Evolutionary conservation across 2,329 filamentous ascomycete genomes (phyloP).

Genomic region (Diaporthe caulivora): DNA sequence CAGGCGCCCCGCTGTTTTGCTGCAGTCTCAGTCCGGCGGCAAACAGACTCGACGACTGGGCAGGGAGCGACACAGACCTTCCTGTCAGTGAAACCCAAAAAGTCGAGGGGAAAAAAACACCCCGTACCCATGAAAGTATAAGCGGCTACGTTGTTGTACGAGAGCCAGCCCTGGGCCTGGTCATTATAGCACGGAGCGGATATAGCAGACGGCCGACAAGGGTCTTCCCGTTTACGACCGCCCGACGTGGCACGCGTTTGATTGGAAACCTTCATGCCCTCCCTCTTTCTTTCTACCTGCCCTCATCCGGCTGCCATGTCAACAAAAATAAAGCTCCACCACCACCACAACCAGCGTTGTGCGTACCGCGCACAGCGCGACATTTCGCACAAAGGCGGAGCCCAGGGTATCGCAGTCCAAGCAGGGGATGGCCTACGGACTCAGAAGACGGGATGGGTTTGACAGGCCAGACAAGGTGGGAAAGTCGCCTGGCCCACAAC

Average conservation of each 20-base stretch:
- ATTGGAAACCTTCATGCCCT: conserved; percentile 37
- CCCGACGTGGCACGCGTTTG: conserved; percentile 22
- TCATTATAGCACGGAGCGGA: conserved; percentile 5
- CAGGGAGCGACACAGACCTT: not conserved
- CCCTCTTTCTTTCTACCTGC: not conserved
- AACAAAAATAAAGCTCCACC: conserved; percentile 24
- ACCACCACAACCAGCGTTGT: not conserved
- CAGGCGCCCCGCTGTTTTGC: not conserved
- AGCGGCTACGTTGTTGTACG: conserved; percentile 20
- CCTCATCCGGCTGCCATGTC: conserved; percentile 2
- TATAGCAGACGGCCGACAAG: conserved; percentile 33
- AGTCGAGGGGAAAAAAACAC: not conserved
- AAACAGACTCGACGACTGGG: not conserved
- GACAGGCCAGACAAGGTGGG: not conserved
- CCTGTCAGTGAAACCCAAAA: conserved; percentile 14
- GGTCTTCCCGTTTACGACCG: conserved; percentile 4
- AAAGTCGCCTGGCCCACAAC: conserved; percentile 8
- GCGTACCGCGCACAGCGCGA: conserved; percentile 22
- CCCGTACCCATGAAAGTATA: conserved; percentile 16
- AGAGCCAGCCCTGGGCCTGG: not conserved
- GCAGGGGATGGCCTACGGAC: not conserved
- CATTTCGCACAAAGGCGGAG: conserved; percentile 3
- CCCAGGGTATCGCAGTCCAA: not conserved
- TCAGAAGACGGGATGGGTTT: not conserved
- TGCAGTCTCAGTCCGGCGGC: conserved; percentile 18